These are phyloP conservation scores for Tagetes erecta DNA, from an alignment of 129 eudicot species.

Conservation along the genomic window DNA sequence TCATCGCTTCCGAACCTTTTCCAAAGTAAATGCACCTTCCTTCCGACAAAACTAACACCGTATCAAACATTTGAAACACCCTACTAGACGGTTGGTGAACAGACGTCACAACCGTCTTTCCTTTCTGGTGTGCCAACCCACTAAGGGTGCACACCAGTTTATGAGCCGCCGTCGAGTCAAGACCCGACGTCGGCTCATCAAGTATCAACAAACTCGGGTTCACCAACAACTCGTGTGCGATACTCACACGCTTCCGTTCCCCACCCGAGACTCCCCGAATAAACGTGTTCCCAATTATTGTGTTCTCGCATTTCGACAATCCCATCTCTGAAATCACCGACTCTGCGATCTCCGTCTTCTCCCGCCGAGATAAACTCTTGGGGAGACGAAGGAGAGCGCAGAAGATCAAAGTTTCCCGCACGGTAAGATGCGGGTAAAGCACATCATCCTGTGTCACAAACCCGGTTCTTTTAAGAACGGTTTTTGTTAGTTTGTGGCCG, in stretches of 20 bases:
- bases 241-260: slow-evolving; percentile 85
- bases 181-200: slow-evolving; percentile 94
- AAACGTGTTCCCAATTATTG: slow-evolving; percentile 68
- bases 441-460: slow-evolving; percentile 92
- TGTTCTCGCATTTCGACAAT: slow-evolving; percentile 63
- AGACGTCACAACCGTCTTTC: slow-evolving; percentile 78
- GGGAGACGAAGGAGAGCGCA: slow-evolving; percentile 75
- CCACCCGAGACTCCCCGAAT: slow-evolving; percentile 86
- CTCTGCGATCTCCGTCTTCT: slow-evolving; percentile 56
- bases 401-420: slow-evolving; percentile 76
- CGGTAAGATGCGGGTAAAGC: slow-evolving; percentile 85
- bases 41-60: slow-evolving; percentile 70
- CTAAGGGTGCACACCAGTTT: slow-evolving; percentile 51
- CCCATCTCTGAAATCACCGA: slow-evolving; percentile 68
- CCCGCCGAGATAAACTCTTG: slow-evolving; percentile 33
- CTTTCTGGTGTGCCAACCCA: slow-evolving; percentile 52
- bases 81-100: slow-evolving; percentile 95
- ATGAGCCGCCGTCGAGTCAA: slow-evolving; percentile 85
- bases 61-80: slow-evolving; percentile 71
- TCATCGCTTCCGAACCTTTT: slow-evolving; percentile 65
- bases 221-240: slow-evolving; percentile 84
- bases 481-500: slow-evolving; percentile 48
- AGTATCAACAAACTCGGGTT: slow-evolving; percentile 80
- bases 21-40: slow-evolving; percentile 80
- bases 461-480: slow-evolving; percentile 54